Conservation (phyloP, 2,329 filamentous ascomycete genomes). For the Ambrosiella cleistominuta region DNA sequence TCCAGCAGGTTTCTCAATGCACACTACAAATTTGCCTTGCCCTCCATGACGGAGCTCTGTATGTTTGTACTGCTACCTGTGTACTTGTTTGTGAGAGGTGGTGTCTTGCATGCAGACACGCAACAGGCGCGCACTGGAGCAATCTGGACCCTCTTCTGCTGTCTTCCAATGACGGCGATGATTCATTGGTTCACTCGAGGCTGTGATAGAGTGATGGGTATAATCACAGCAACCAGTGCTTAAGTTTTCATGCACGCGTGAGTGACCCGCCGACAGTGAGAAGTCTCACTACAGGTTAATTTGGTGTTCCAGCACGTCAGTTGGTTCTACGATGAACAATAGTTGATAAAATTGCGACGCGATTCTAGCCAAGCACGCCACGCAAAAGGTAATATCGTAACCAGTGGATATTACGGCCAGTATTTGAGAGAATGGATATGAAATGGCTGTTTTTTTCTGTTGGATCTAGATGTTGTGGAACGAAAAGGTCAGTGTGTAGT, state of each 20-base stretch:
- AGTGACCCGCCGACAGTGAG: neutral
- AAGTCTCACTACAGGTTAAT: neutral
- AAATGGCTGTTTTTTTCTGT: neutral
- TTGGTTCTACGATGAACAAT: neutral
- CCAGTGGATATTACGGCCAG: neutral
- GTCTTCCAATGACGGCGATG: neutral
- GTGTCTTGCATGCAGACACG: neutral
- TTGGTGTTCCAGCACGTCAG: neutral
- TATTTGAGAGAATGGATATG: neutral
- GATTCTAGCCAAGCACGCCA: neutral
- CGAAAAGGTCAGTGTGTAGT: neutral
- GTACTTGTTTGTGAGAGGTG: neutral
- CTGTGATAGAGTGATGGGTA: neutral
- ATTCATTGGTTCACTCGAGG: neutral
- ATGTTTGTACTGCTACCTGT: neutral
- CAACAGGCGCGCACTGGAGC: neutral
- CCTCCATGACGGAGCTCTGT: neutral
- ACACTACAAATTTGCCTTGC: neutral
- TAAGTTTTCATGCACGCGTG: neutral
- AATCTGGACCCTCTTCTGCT: neutral
- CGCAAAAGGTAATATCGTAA: neutral
- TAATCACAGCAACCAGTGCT: neutral
- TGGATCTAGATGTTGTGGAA: neutral
- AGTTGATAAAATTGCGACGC: neutral
- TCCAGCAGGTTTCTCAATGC: neutral